Percentiles rank a stretch among this genome's conserved stretches.
Conservation (phyloP, 2,329 filamentous ascomycete species). For the Cladosporium sp. region DNA sequence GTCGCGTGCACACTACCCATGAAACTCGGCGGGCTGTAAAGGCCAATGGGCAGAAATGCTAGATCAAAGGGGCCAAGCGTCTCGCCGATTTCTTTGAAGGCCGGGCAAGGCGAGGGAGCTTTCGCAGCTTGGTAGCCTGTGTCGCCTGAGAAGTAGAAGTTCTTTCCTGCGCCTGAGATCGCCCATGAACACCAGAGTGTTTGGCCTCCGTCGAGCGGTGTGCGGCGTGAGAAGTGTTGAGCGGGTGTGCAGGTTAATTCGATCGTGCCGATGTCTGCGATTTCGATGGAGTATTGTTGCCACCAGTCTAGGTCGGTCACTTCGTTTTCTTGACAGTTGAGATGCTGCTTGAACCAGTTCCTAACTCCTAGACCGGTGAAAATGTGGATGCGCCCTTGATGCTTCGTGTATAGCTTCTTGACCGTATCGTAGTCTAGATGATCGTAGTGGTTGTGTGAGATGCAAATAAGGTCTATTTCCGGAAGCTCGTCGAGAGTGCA, state of each 20-base stretch:
- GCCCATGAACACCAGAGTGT: conserved; percentile 49
- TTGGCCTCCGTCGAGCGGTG: conserved; percentile 35
- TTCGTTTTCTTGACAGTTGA: conserved; percentile 36
- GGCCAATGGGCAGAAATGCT: conserved; percentile 45
- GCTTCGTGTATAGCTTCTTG: conserved; percentile 35
- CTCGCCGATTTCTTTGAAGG: conserved; percentile 44
- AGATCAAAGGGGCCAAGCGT: conserved; percentile 47
- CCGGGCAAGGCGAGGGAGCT: conserved; percentile 41
- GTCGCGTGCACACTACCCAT: conserved; percentile 44
- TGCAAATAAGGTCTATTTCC: conserved; percentile 47
- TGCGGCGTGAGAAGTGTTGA: conserved; percentile 45
- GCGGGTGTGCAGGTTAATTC: conserved; percentile 43
- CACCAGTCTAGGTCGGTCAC: conserved; percentile 49
- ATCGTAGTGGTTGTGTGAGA: conserved; percentile 55
- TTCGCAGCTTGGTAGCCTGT: conserved; percentile 43
- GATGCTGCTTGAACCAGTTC: conserved; percentile 32
- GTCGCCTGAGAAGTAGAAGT: conserved; percentile 46
- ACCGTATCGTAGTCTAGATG: conserved; percentile 48
- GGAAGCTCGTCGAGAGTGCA: conserved; percentile 48
- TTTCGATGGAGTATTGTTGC: conserved; percentile 37
- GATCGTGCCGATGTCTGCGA: conserved; percentile 33
- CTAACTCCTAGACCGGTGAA: conserved; percentile 40
- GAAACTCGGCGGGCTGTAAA: conserved; percentile 42
- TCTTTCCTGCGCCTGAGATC: conserved; percentile 33
- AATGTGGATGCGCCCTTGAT: conserved; percentile 37